phyloP scores from a whole-genome alignment of 1,139 yeast genomes.

The Magnusiomyces clavatus region DNA sequence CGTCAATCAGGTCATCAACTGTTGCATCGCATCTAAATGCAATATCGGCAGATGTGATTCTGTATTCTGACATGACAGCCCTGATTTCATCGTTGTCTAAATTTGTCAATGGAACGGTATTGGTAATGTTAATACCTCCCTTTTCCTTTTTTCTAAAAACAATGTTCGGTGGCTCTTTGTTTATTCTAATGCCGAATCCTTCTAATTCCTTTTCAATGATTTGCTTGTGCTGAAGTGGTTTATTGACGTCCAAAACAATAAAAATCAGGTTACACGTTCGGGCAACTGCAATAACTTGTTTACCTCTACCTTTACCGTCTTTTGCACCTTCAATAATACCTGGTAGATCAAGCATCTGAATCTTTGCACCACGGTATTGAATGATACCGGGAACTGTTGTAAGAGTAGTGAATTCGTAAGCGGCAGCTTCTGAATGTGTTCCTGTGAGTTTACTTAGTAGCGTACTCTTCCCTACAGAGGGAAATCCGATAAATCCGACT shows the following conservation, averaged over 20 bases:
- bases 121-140: slow-evolving; percentile 92
- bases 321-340: slow-evolving; percentile 99
- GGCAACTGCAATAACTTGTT: slow-evolving; percentile 97
- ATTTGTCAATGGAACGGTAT: slow-evolving; percentile 86
- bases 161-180: slow-evolving; percentile 88
- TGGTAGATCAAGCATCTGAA: slow-evolving; percentile 96
- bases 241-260: slow-evolving; percentile 90
- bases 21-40: slow-evolving; percentile 97
- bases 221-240: slow-evolving; percentile 88
- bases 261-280: slow-evolving; percentile 89
- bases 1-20: slow-evolving; percentile 89
- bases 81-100: slow-evolving; percentile 86
- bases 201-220: slow-evolving; percentile 92
- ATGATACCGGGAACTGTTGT: slow-evolving; percentile 97
- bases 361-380: slow-evolving; percentile 92
- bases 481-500: slow-evolving; percentile 96
- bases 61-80: slow-evolving; percentile 93
- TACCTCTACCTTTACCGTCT: slow-evolving; percentile 99
- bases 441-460: slow-evolving; percentile 83
- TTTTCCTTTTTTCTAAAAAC: slow-evolving; percentile 84
- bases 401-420: slow-evolving; percentile 92
- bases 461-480: slow-evolving; percentile 92
- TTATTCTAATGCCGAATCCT: slow-evolving; percentile 93
- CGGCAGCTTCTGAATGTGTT: slow-evolving; percentile 95
- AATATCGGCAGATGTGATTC: slow-evolving; percentile 93